Evolutionary conservation across 306 rosid genomes (phyloP), one percentile per base, ranked within the genome.

Genomic region (Glycine latifolia): DNA sequence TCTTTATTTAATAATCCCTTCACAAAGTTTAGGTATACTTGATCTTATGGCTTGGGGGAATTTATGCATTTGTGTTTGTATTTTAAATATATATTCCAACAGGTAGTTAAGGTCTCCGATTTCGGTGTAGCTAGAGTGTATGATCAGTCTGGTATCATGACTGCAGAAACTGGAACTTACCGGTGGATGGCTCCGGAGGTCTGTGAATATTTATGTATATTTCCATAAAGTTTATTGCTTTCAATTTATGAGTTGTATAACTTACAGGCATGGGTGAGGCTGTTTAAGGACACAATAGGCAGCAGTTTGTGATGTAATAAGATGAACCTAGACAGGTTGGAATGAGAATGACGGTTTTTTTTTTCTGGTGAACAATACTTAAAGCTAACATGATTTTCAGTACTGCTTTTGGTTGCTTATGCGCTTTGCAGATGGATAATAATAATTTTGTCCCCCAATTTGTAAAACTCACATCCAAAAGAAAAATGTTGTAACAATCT

Each of bases 121-220:
- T 94, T 94, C 85, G 97, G 98, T 44, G 94, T 92, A 37, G 94
- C 98, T 17, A 88, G 93, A 85, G 86, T 94, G 85, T 91, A 88
- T 61, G 65, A 78, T 81, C 87, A 87, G 16, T 81, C 92, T 67
- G 97, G 98, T 79, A 86, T 84, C 17, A 90, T 94, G 98, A 94
- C 98, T 81, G 90, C 97, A 80, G 97, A 94, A 89, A 92, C 94
- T 47, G 97, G 97, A 86, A 92, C 98, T 9, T 94, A 91, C 11
- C 90, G 97, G n/a, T 94, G 98, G 98, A 94, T 94, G 98, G 98
- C 97, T 87, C 91, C 92, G 12, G 98, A 91, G 97, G 97, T 94
- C 67, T 73, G 91, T 84, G 73, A 58, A 60, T 69, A 63, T 54
- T 63, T 62, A 71, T 53, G 49, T 53, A 46, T 47, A 54, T 46